Percentiles rank a stretch among this genome's conserved stretches.
Evolutionary conservation across 179 eudicot genomes (phyloP).

Genomic region (Spinacia oleracea): DNA sequence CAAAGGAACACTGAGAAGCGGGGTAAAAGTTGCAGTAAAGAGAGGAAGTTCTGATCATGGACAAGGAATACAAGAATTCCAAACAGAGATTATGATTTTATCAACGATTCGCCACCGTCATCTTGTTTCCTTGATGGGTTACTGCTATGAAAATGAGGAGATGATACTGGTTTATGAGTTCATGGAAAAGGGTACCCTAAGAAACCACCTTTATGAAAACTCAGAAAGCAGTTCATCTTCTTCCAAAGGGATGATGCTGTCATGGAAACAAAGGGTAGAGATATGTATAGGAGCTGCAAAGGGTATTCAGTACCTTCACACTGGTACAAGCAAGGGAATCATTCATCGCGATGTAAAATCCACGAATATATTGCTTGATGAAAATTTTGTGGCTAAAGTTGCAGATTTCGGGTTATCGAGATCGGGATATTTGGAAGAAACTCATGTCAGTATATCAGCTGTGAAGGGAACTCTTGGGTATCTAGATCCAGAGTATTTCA

Average conservation of each 20-base stretch:
- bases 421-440: conserved; percentile 43
- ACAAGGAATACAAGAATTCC: conserved; percentile 62
- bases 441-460: conserved; percentile 40
- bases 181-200: conserved; percentile 74
- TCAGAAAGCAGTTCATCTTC: conserved; percentile 10
- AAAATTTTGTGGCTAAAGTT: conserved; percentile 57
- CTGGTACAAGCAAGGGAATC: conserved; percentile 45
- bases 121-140: conserved; percentile 68
- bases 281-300: conserved; percentile 66
- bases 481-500: conserved; percentile 57
- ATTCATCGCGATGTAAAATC: conserved; percentile 74
- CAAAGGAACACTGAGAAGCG: conserved; percentile 40
- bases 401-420: conserved; percentile 67
- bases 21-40: conserved; percentile 62
- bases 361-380: conserved; percentile 65
- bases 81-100: conserved; percentile 55
- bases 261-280: conserved; percentile 58
- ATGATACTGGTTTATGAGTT: conserved; percentile 76
- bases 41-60: conserved; percentile 57
- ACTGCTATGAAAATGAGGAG: conserved; percentile 61
- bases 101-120: conserved; percentile 61
- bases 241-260: conserved; percentile 16
- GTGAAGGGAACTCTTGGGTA: conserved; percentile 73
- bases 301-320: conserved; percentile 64
- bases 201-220: conserved; percentile 49